Evolutionary conservation across 2,329 filamentous ascomycete species (phyloP), one percentile per base, ranked within the genome.

Genomic region (Aureobasidium zeae): DNA sequence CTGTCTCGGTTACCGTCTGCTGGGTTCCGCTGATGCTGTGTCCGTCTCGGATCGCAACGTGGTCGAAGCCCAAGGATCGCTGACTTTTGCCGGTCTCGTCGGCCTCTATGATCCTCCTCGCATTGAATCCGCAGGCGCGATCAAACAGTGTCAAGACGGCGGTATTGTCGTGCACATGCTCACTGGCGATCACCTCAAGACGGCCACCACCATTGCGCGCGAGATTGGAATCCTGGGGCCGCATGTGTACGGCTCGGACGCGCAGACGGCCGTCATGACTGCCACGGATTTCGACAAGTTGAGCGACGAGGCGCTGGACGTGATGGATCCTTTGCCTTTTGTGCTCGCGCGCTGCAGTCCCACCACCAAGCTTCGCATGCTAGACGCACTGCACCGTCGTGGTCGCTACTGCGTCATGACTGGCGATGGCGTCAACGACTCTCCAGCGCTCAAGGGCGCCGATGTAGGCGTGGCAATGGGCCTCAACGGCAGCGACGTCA

Each of bases 81-180:
- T 41, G 2, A 41, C 19, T 5, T 56, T 61, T 19, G 54, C 52
- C 8, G 58, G 58, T 25, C 49, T 61, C 10, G 53, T 59, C 12
- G 58, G 56, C 15, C 54, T 61, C 32, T 57, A 56, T 46, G 57
- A 58, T 45, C 57, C 54, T n/a, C 57, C 55, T 26, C 55, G 57
- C 24, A 33, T 55, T 4, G 58, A 60, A 38, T 57, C 57, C 17
- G 55, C 54, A 17, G 51, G 58, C 25, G 65, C 67, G 12, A 67
- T 70, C 35, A 58, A 58, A 19, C 60, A 65, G 44, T 69, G 66
- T 25, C 65, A 68, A 46, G 55, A 60, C 29, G 66, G 67, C 30
- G 67, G 67, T n/a, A 69, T 70, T 33, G 65, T 62, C 1, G 66
- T 70, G 1, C 67, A 70, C 49, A 70, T 70, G 67, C 58, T 70